Evolutionary conservation across 1,139 yeast genomes (phyloP), one percentile per base, ranked within the genome.

Genomic region (Suhomyces wounanorum): DNA sequence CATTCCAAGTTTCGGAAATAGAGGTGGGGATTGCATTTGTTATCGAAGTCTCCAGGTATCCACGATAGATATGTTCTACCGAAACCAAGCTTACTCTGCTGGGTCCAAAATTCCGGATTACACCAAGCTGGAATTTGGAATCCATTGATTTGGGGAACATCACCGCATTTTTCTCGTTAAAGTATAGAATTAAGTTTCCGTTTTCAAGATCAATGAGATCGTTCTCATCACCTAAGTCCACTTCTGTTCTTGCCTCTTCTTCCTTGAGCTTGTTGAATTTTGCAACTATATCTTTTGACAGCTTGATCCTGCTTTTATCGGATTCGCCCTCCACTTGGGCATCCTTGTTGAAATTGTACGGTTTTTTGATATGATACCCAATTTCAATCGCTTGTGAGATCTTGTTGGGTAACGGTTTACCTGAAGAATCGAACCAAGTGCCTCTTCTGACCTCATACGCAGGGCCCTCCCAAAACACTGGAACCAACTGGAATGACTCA

Each of bases 381-480:
- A 61, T 59, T 64, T 92, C 98, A 17, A 92, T 63, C 48, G 81
- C 83, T 2, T 73, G 69, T 0, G 96, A 73, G 4, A 86, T 52
- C 1, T 69, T 65, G 8, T 72, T 73, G 3, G 78, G 67, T 26
- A 90, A 67, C 0, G 97, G 97, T 7, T 66, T 63, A 2, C 86
- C 84, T 48, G 81, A 81, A 5, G 79, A 66, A 45, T 77, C 72
- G 63, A 89, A 90, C 99, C 99, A 92, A 1, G 84, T 67, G 0
- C 97, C 97, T 47, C 98, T 71, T 37, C 97, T 75, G 1, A 92
- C 89, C 55, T 88, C 94, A 62, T 84, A 94, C 0, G 75, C 71
- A 0, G 97, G 96, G 1, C 98, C 98, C 2, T 83, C 85, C 98
- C 98, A 92, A 65, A 85, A 92, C 0, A 86, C 79, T 0, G 98